Percentiles rank a stretch among this genome's conserved stretches.
Evolutionary conservation across 306 rosid genomes (phyloP).

Genomic region (Fragaria iinumae): DNA sequence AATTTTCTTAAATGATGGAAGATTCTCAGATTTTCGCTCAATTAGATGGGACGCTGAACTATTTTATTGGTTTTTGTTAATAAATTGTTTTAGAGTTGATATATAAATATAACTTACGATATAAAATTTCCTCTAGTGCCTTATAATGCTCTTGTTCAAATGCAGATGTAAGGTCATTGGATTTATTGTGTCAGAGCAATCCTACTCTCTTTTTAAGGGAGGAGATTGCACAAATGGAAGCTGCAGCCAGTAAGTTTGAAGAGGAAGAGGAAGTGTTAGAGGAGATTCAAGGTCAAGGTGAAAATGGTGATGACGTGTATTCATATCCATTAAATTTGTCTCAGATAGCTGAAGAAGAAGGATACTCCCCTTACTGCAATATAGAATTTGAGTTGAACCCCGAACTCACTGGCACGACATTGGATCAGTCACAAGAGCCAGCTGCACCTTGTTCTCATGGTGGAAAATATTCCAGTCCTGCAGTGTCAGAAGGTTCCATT

Average conservation of each 20-base stretch:
- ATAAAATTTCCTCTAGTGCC: conserved; percentile 5
- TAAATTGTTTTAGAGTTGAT: not conserved
- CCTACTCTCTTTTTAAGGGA: conserved; percentile 61
- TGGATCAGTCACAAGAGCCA: conserved; percentile 37
- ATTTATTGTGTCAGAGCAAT: conserved; percentile 64
- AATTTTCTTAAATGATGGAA: not conserved
- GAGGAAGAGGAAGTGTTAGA: conserved; percentile 50
- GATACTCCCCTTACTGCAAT: conserved; percentile 66
- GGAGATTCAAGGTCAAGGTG: conserved; percentile 47
- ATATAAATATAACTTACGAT: not conserved
- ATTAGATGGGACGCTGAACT: too few species aligned
- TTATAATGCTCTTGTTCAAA: not conserved
- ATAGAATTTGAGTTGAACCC: conserved; percentile 48
- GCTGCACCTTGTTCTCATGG: conserved; percentile 34
- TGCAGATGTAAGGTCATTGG: conserved; percentile 65
- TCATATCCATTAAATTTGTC: conserved; percentile 54
- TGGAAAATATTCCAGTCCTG: conserved; percentile 35
- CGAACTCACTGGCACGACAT: conserved; percentile 32
- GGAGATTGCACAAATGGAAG: conserved; percentile 78
- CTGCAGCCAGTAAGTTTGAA: conserved; percentile 79
- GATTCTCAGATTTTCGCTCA: not conserved
- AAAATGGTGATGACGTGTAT: conserved; percentile 53
- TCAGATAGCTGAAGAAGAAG: conserved; percentile 58
- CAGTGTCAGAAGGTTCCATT: conserved; percentile 50
- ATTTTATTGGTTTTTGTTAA: not conserved